Evolutionary conservation across 805 yeast genomes (phyloP).

Genomic region (Yarrowia sp.): DNA sequence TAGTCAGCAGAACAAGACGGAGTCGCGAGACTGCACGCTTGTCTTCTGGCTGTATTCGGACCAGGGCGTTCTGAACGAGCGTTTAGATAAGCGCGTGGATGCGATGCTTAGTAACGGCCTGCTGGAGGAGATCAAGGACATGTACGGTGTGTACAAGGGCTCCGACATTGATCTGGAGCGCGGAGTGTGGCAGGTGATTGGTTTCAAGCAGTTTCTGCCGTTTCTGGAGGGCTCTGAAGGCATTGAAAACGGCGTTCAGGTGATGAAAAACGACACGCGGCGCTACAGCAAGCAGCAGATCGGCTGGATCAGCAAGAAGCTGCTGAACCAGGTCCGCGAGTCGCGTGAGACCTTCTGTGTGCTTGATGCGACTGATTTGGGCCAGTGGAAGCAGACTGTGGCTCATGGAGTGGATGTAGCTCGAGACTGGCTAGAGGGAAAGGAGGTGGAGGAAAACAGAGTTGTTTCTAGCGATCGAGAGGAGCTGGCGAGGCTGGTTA

Average conservation of each 20-base stretch:
- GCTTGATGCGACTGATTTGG: slow-evolving; percentile 73
- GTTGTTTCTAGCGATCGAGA: slow-evolving; percentile 6
- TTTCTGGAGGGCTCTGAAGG: slow-evolving; percentile 44
- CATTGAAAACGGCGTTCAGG: slow-evolving; percentile 52
- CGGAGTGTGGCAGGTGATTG: slow-evolving; percentile 93
- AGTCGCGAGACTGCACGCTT: slow-evolving; percentile 44
- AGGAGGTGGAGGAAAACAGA: neutral
- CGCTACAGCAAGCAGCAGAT: slow-evolving; percentile 85
- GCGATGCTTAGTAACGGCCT: slow-evolving; percentile 75
- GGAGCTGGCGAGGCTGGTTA: neutral
- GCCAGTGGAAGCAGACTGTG: slow-evolving; percentile 56
- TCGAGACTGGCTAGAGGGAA: slow-evolving; percentile 39
- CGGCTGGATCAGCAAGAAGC: slow-evolving; percentile 79
- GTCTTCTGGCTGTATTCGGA: slow-evolving; percentile 82
- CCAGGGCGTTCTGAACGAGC: slow-evolving; percentile 50
- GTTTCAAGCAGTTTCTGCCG: slow-evolving; percentile 84
- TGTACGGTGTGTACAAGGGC: slow-evolving; percentile 46
- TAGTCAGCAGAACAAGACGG: slow-evolving; percentile 58
- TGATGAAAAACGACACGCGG: slow-evolving; percentile 81
- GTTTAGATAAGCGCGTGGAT: slow-evolving; percentile 81
- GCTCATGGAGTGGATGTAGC: slow-evolving; percentile 55
- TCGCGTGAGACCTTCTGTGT: slow-evolving; percentile 64
- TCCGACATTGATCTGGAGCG: slow-evolving; percentile 50
- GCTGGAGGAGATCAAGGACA: slow-evolving; percentile 59
- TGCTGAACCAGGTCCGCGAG: slow-evolving; percentile 57